Conservation (phyloP, 2,329 filamentous ascomycete species). For the Monilinia vaccinii-corymbosi region DNA sequence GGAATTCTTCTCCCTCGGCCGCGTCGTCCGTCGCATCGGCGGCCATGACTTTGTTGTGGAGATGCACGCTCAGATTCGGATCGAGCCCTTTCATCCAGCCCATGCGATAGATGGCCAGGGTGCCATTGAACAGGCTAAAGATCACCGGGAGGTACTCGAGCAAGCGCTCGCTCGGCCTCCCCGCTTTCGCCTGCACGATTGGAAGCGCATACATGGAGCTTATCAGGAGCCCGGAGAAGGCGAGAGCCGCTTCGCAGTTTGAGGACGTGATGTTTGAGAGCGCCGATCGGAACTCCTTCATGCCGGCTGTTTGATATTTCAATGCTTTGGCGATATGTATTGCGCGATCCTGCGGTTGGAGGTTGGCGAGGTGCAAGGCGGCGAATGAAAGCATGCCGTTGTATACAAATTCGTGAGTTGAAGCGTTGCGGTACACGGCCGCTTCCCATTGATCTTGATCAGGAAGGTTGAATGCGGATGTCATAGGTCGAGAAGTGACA, state of each 20-base stretch:
- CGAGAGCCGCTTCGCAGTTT: conserved; percentile 2
- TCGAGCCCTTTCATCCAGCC: conserved; percentile 3
- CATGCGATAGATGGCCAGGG: conserved; percentile 3
- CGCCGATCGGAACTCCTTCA: neutral
- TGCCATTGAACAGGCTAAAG: conserved; percentile 3
- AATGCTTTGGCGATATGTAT: neutral
- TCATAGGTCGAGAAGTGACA: neutral
- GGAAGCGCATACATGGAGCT: conserved; percentile 4
- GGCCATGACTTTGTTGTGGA: neutral
- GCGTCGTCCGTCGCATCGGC: neutral
- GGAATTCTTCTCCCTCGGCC: neutral
- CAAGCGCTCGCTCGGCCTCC: neutral
- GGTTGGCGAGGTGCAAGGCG: neutral
- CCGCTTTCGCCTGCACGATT: neutral
- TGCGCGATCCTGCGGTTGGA: neutral
- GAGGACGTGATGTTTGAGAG: neutral
- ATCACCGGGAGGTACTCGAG: neutral
- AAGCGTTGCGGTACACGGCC: neutral
- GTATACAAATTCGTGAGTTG: conserved; percentile 3
- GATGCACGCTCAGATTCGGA: neutral
- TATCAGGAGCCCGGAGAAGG: neutral
- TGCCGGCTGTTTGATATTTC: neutral
- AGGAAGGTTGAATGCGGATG: neutral
- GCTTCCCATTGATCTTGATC: conserved; percentile 1
- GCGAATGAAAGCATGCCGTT: conserved; percentile 6